phyloP scores from a whole-genome alignment of 768 basidiomycete genomes.

The Boletus reticulatus region DNA sequence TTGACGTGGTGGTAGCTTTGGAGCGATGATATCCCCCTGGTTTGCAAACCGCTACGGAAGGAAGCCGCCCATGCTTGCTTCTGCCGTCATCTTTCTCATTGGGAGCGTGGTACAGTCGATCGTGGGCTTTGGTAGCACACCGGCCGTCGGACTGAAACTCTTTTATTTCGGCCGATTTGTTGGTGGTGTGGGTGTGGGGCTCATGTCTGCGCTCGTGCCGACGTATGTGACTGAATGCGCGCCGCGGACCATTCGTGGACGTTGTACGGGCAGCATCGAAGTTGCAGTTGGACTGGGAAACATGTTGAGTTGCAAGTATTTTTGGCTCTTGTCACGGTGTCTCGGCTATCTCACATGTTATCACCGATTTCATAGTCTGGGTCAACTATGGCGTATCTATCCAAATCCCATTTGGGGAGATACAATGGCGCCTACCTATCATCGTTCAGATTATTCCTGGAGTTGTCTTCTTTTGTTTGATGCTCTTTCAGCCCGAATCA shows the following conservation, averaged over 20 bases:
- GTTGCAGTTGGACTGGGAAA: conserved; percentile 33
- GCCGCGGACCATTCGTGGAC: conserved; percentile 37
- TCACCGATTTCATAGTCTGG: conserved; percentile 27
- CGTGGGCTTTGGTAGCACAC: conserved; percentile 31
- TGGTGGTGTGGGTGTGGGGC: conserved; percentile 46
- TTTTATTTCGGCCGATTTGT: conserved; percentile 42
- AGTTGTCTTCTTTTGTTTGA: conserved; percentile 33
- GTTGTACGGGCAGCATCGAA: conserved; percentile 35
- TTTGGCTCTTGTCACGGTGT: not conserved
- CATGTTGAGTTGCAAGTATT: conserved; percentile 35
- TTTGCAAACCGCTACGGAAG: conserved; percentile 34
- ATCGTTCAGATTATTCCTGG: conserved; percentile 41
- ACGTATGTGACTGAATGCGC: conserved; percentile 39
- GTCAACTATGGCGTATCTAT: conserved; percentile 34
- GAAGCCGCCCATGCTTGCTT: conserved; percentile 31
- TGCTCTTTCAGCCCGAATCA: conserved; percentile 41
- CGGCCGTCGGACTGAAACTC: conserved; percentile 25
- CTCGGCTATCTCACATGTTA: not conserved
- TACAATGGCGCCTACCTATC: conserved; percentile 39
- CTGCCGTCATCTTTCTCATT: conserved; percentile 33
- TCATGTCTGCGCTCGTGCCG: conserved; percentile 36
- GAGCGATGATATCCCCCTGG: conserved; percentile 28
- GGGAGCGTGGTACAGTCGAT: conserved; percentile 35
- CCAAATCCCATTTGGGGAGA: conserved; percentile 24
- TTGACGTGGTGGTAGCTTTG: conserved; percentile 6